These are phyloP conservation scores for Blastobotrys persicus DNA, from an alignment of 1,139 yeast genomes.

Conservation along the genomic window DNA sequence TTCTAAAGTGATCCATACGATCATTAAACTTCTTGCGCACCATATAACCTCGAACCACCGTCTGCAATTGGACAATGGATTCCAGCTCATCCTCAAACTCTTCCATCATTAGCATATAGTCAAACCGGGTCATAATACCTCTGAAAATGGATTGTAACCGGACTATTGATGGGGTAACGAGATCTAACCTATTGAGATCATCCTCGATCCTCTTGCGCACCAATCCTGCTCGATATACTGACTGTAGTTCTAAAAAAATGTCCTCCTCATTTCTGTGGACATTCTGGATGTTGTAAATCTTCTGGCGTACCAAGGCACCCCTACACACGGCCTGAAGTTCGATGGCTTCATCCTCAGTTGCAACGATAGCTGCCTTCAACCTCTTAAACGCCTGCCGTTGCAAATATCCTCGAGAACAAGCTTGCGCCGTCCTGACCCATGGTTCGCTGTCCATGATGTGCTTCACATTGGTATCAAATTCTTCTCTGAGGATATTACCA, in stretches of 20 bases:
- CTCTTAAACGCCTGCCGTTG: constrained; percentile 34
- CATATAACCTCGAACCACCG: constrained; percentile 47
- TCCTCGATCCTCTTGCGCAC: constrained; percentile 25
- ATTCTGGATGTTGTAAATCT: constrained; percentile 14
- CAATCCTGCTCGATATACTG: constrained; percentile 32
- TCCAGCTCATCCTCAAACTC: constrained; percentile 50
- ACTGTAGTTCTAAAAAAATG: constrained; percentile 29
- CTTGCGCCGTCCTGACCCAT: constrained; percentile 45
- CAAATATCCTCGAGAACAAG: constrained; percentile 44
- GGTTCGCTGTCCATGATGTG: constrained; percentile 45
- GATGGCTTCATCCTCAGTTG: constrained; percentile 30
- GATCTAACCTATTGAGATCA: constrained; percentile 25
- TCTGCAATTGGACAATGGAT: constrained; percentile 48
- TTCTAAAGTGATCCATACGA: constrained; percentile 52
- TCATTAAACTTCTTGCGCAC: constrained; percentile 42
- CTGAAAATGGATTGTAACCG: constrained; percentile 45
- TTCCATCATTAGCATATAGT: constrained; percentile 49
- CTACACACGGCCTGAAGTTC: constrained; percentile 37
- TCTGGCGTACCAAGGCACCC: constrained; percentile 32
- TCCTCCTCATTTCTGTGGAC: constrained; percentile 21
- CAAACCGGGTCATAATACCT: constrained; percentile 50
- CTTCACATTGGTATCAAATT: constrained; percentile 33
- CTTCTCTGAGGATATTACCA: constrained; percentile 51
- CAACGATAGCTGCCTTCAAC: constrained; percentile 14
- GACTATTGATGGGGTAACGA: constrained; percentile 39